phyloP scores from a whole-genome alignment of 768 basidiomycete genomes.

The Suillus subalutaceus region DNA sequence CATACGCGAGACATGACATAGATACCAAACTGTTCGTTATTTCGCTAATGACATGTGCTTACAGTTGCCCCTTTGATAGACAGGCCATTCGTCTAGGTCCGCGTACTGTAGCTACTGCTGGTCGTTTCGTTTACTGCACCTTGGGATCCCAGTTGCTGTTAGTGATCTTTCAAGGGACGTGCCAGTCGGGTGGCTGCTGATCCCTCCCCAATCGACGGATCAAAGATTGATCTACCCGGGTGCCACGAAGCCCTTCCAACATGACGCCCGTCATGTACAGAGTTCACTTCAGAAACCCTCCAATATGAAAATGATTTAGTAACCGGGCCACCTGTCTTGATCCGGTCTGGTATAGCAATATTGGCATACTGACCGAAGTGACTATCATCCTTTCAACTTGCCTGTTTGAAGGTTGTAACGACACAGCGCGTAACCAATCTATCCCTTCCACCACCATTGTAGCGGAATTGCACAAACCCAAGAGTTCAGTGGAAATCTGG shows the following conservation, averaged over 20 bases:
- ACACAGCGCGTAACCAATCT: not conserved
- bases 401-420: not conserved
- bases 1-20: not conserved
- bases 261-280: not conserved
- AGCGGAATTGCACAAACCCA: not conserved
- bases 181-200: not conserved
- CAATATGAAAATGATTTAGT: not conserved
- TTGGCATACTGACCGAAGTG: not conserved
- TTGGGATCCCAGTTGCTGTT: not conserved
- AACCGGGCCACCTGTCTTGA: not conserved
- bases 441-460: conserved; percentile 5
- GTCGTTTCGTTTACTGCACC: not conserved
- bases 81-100: not conserved
- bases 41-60: not conserved
- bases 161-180: not conserved
- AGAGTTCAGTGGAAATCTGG: not conserved
- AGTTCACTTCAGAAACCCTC: not conserved
- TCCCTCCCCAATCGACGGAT: not conserved
- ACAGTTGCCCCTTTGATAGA: not conserved
- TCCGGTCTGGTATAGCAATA: not conserved
- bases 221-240: not conserved
- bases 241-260: not conserved
- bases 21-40: not conserved
- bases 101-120: not conserved
- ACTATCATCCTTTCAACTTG: not conserved